Base-by-base conservation (phyloP, 164 flowering plant species). In the Nelumbo lutea region DNA sequence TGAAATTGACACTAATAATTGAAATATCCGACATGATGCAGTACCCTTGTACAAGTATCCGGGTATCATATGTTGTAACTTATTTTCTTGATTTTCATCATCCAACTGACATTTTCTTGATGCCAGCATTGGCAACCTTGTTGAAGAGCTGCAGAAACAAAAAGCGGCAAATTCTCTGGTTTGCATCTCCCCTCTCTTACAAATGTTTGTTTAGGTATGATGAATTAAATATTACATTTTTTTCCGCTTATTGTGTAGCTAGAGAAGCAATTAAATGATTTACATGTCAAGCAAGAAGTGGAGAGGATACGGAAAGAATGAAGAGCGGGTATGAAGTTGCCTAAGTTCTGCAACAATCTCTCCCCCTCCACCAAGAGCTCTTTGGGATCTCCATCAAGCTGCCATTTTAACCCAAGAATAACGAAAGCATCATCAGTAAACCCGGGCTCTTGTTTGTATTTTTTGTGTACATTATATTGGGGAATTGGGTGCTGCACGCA, bases 141-240 rank as follows among this genome's bases (percentile, higher is more conserved):
- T 68, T 14, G 81, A 84, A 65, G 85, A 82, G 73, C 66, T 84
- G 77, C 82, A 75, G 63, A 76, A 64, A 70, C 46, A 69, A 73
- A 80, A 75, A 74, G 62, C 67, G 68, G 71, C 64, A 73, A 82
- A 80, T 75, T 79, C 76, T 63, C 79, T 78, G 85, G 87, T 82
- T 58, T 52, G 63, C 42, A 11, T 53, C 27, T 53, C 57, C 11
- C 53, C 14, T 3, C 14, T 53, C 4, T 13, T 53, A 15, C 14
- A 13, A 27, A 27, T n/a, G 59, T 10, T 8, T 59, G 48, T 60
- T 58, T 9, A 44, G 15, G 45, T 40, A 69, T 6, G 39, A 43
- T 10, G 39, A 13, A 42, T 48, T 65, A 53, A 53, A 9, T 14
- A 4, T 53, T 53, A 11, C 57, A 0, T 53, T 53, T 53, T 4